phyloP scores from a whole-genome alignment of 2,329 filamentous ascomycete genomes.

The Colletotrichum tropicale region DNA sequence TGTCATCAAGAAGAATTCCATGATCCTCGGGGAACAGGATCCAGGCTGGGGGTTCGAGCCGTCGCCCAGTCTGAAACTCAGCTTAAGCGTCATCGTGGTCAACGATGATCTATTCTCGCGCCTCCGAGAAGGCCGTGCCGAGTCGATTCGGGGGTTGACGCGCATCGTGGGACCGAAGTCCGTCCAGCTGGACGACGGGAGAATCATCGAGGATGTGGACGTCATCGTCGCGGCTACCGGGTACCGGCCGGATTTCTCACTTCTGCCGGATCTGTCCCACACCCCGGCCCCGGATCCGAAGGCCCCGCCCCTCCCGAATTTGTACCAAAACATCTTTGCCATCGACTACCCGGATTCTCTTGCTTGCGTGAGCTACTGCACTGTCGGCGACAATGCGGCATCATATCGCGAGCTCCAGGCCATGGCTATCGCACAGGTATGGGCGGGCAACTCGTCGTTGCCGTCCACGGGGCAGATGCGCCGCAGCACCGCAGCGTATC shows the following conservation, averaged over 20 bases:
- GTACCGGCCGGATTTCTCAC: constrained; percentile 33
- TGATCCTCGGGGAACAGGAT: neutral
- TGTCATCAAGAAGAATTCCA: neutral
- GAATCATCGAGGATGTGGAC: constrained; percentile 29
- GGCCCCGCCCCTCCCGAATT: constrained; percentile 32
- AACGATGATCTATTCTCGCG: neutral
- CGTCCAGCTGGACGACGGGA: constrained; percentile 33
- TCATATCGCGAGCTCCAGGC: constrained; percentile 45
- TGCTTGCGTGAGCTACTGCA: constrained; percentile 44
- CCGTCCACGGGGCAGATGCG: constrained; percentile 41
- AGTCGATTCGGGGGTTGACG: neutral
- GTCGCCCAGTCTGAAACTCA: neutral
- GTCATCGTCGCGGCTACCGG: constrained; percentile 39
- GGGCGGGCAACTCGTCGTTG: constrained; percentile 31
- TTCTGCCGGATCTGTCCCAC: constrained; percentile 28
- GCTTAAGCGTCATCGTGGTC: neutral
- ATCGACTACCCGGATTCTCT: constrained; percentile 45
- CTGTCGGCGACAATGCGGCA: constrained; percentile 36
- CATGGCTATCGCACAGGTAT: constrained; percentile 38
- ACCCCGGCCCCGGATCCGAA: constrained; percentile 27
- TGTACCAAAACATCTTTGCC: constrained; percentile 51
- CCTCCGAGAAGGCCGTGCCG: neutral
- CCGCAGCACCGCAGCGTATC: constrained; percentile 33
- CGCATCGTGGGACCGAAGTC: constrained; percentile 26
- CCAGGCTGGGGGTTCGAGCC: neutral